Base-by-base conservation (phyloP, 495 filamentous ascomycete genomes). In the Neurospora discreta region DNA sequence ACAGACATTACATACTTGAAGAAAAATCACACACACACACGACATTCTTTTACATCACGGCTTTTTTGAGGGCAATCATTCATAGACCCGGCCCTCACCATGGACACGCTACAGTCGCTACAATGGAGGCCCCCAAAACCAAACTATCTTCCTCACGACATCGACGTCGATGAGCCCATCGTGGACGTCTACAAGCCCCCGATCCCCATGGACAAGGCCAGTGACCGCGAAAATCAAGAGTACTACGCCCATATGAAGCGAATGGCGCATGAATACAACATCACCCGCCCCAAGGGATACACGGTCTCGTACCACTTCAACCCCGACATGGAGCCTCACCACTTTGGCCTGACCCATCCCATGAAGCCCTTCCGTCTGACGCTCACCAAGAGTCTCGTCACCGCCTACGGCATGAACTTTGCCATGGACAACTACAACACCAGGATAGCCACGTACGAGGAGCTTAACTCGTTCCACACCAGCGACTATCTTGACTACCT, bases 281-380 rank as follows among this genome's bases (percentile, higher is more conserved):
- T 97, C 75, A 84, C 86, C 44, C 87, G 89, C 8, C 94, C 94
- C 0, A 86, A 91, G 77, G 94, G 93, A 79, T 92, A 93, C 79
- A 92, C 83, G 33, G 94, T 99, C n/a, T 98, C 95, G 46, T 98
- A 92, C 85, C 95, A 99, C 81, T 92, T 93, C 78, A 97, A 97
- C 78, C 90, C 93, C n/a, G 88, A 92, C 69, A 95, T 98, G 80
- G 95, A 99, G 82, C 89, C 90, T 78, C 94, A 97, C 79, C 95
- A 99, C 80, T 99, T 99, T 77, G 95, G 95, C 72, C 90, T 90
- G 78, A 90, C 90, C 20, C 95, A 99, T 82, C 95, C 95, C 18
- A 99, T 99, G 95, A 99, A 99, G 77, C 95, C 95, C 72, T 98
- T 95, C 95, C 92, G 95, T 18, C 85, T 99, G 72, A 97, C 93